Evolutionary conservation across 2,329 filamentous ascomycete species (phyloP), one percentile per base, ranked within the genome.

Genomic region (Ascochyta fabae): DNA sequence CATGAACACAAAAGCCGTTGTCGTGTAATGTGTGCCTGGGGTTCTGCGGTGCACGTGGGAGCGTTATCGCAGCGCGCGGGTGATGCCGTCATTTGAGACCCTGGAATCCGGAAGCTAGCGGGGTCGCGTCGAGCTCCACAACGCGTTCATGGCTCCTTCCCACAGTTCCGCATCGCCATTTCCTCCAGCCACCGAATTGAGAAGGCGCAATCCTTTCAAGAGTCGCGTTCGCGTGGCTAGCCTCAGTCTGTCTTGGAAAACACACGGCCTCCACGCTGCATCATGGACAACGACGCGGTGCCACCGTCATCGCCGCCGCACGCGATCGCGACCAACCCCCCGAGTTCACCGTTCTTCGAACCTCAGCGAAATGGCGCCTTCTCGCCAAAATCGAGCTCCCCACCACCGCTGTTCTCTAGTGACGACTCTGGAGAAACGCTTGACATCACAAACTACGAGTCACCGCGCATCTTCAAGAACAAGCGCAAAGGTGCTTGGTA

Each of bases 401-500:
- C 69, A 13, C 67, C 69, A 9, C 67, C 71, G 1, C 52, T 74
- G 0, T 75, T 75, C 56, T 75, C 72, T 16, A 72, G 69, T 33
- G 70, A 73, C 34, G 70, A 68, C 27, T 68, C 71, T 1, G 53
- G 59, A 4, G 69, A 71, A 22, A 66, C 60, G 2, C 66, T 62
- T 3, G 72, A 73, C 35, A 57, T 71, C 15, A 58, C 58, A 27
- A 73, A 74, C 35, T 75, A 75, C 42, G 56, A 68, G 27, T 67
- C 70, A 1, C 71, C 70, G 6, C 69, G 72, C 16, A 62, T 69
- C 19, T 54, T 61, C 49, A 75, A 75, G 58, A 63, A 71, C 39
- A 75, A 75, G 48, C 66, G 66, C 46, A 64, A 62, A 47, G 70
- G 70, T 43, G 53, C 67, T 10, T 75, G 72, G 72, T 74, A 67